Conservation (phyloP, 805 yeast genomes). For the Ogataea pini region DNA sequence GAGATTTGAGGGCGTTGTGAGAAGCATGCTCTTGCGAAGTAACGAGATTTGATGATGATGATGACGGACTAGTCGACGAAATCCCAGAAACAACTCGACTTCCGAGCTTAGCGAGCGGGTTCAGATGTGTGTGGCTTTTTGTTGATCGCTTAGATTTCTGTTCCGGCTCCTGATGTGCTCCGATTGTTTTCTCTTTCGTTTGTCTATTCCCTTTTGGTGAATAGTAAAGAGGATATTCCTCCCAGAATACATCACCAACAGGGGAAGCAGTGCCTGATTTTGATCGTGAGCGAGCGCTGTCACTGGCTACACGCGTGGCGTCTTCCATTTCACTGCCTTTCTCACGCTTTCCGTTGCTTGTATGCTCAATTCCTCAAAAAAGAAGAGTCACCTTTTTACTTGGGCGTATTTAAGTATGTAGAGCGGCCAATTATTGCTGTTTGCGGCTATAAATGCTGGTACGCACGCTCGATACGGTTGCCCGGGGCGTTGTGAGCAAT, state of each 20-base stretch:
- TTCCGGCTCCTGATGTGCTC: not conserved
- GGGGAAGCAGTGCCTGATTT: not conserved
- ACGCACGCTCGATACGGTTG: not conserved
- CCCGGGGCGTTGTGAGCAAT: no score
- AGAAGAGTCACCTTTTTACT: no score
- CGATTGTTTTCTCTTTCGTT: not conserved
- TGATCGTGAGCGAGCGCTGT: not conserved
- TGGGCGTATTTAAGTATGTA: not conserved
- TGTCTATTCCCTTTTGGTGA: not conserved
- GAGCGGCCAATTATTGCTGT: slow-evolving; percentile 2
- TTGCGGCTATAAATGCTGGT: not conserved
- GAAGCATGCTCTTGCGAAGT: not conserved
- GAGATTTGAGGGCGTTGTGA: not conserved
- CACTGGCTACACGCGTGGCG: not conserved
- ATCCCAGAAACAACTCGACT: not conserved
- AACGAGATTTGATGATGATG: not conserved
- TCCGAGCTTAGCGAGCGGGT: slow-evolving; percentile 11
- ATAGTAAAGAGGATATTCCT: not conserved
- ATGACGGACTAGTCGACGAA: not conserved
- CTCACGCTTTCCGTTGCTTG: not conserved
- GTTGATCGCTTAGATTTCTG: slow-evolving; percentile 2
- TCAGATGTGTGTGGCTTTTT: slow-evolving; percentile 5
- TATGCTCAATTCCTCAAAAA: not conserved
- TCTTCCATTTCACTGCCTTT: not conserved
- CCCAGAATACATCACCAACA: not conserved